phyloP scores from a whole-genome alignment of 768 basidiomycete genomes.

The Suillus bovinus region DNA sequence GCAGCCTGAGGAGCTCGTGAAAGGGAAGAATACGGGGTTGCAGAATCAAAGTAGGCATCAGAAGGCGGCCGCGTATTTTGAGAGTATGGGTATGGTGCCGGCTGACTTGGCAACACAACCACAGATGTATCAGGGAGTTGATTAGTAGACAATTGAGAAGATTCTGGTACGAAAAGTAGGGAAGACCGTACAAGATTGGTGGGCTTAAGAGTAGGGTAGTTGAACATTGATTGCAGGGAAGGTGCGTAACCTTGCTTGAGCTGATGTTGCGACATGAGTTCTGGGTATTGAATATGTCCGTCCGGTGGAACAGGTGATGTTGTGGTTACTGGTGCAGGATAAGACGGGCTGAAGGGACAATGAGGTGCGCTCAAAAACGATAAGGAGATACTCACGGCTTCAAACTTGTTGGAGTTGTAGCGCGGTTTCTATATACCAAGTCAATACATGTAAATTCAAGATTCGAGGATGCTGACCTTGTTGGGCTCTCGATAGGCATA shows the following conservation, averaged over 20 bases:
- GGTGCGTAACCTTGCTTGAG: slow-evolving; percentile 76
- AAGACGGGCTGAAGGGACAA: slow-evolving; percentile 28
- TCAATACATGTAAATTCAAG: slow-evolving; percentile 32
- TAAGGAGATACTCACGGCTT: slow-evolving; percentile 35
- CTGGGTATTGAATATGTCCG: slow-evolving; percentile 56
- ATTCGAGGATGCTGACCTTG: slow-evolving; percentile 49
- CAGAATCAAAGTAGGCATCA: slow-evolving; percentile 2
- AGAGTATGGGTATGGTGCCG: slow-evolving; percentile 19
- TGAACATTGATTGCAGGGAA: slow-evolving; percentile 76
- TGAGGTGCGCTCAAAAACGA: slow-evolving; percentile 11
- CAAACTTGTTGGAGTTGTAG: slow-evolving; percentile 30
- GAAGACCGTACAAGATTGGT: slow-evolving; percentile 40
- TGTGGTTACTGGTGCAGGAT: slow-evolving; percentile 66
- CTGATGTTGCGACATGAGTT: slow-evolving; percentile 80
- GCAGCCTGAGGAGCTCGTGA: slow-evolving; percentile 25
- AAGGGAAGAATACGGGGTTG: slow-evolving; percentile 21
- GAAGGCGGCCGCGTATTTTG: slow-evolving; percentile 7
- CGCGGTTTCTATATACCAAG: slow-evolving; percentile 21
- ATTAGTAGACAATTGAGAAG: slow-evolving; percentile 23
- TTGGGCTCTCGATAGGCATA: slow-evolving; percentile 70
- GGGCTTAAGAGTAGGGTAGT: slow-evolving; percentile 33
- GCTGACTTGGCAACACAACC: slow-evolving; percentile 23
- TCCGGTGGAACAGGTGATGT: slow-evolving; percentile 60
- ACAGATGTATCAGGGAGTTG: slow-evolving; percentile 35
- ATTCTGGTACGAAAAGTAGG: slow-evolving; percentile 43